These are phyloP conservation scores for Actinidia polygama DNA, from an alignment of 179 eudicot species.

Conservation along the genomic window DNA sequence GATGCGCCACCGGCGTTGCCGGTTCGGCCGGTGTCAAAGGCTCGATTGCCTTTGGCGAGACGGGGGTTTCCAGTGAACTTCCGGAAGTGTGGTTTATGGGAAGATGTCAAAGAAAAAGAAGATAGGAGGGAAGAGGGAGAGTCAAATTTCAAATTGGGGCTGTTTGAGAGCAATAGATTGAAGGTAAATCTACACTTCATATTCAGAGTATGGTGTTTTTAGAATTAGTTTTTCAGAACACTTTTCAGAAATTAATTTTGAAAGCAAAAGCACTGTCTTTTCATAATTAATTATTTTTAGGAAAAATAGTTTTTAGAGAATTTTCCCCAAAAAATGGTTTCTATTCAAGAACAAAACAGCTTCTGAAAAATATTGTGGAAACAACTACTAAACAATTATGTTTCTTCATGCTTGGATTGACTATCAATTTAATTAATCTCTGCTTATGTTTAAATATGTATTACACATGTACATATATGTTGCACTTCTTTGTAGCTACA, in stretches of 20 bases:
- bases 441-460: background rate
- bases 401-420: background rate
- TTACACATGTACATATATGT: background rate
- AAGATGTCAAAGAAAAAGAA: slow-evolving; percentile 14
- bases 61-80: slow-evolving; percentile 31
- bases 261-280: too few species aligned
- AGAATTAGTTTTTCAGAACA: too few species aligned
- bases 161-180: background rate
- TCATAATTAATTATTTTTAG: too few species aligned
- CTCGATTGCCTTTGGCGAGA: slow-evolving; percentile 41
- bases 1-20: slow-evolving; percentile 49
- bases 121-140: background rate
- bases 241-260: too few species aligned
- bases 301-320: too few species aligned
- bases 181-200: slow-evolving; percentile 19
- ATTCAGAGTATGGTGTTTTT: background rate
- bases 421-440: background rate
- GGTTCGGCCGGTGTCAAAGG: slow-evolving; percentile 44
- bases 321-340: too few species aligned
- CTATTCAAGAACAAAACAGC: too few species aligned
- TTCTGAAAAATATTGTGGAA: too few species aligned
- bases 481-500: background rate
- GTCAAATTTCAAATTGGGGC: background rate
- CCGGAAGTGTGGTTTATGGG: slow-evolving; percentile 12
- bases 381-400: too few species aligned